Evolutionary conservation across 2,329 filamentous ascomycete species (phyloP), one percentile per base, ranked within the genome.

Genomic region (Alternaria angustiovoidea): DNA sequence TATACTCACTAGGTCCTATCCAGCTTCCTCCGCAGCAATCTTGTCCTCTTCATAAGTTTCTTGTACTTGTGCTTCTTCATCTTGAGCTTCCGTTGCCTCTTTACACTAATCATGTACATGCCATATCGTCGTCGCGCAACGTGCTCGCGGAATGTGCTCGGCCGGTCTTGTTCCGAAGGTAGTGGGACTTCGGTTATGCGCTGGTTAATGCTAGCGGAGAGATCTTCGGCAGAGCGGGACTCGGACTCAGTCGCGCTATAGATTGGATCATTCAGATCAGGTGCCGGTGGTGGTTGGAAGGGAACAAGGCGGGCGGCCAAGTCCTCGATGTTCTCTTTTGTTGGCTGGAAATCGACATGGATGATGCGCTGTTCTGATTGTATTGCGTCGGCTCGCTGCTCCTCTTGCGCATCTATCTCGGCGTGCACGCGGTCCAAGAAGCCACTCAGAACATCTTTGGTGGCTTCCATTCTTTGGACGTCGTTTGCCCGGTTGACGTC

Each of bases 41-140:
- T 88, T 75, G 94, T 97, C 81, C 89, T 87, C 85, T 91, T 92
- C 91, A 97, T 93, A 70, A 98, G 85, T 88, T 99, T 99, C 93
- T 97, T 98, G 82, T 97, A 97, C 89, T 99, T 99, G 87, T 98
- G 94, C 88, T 98, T 99, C 91, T 99, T 99, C 94, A 99, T 99
- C 88, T 93, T 97, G 75, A 97, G 83, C 83, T 95, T 96, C 76
- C 93, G 86, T 81, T 96, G 93, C 79, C 95, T 87, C 85, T 90
- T 93, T 70, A 97, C 94, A 76, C 92, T 96, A 77, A 99, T 93
- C 65, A 93, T 87, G 62, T 89, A 82, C 90, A 97, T 94, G 61
- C 78, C 72, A 74, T 63, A 73, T 71, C 72, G 77, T 53, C 54
- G 78, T 48, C 59, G 63, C 38, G 59, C 59, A 34, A 71, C 65